phyloP scores from a whole-genome alignment of 2,329 filamentous ascomycete genomes.

The Exserohilum turcica region DNA sequence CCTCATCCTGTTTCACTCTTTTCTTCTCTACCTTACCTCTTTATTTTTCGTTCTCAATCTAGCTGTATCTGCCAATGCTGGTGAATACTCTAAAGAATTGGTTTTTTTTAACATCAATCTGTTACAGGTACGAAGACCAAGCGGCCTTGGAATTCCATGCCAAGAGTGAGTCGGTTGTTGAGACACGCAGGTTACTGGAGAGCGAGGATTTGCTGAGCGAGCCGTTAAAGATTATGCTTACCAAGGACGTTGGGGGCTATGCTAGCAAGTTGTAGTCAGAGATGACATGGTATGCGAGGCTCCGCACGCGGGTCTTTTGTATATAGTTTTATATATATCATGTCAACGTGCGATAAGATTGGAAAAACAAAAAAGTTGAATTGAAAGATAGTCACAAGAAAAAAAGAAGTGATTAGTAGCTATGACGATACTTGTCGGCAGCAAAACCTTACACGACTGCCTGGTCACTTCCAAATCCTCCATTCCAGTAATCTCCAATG shows the following conservation, averaged over 20 bases:
- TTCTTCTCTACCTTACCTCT: too few species aligned
- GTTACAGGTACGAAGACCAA: conserved; percentile 29
- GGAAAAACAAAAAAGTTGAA: too few species aligned
- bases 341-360: too few species aligned
- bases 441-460: background rate
- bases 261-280: conserved; percentile 13
- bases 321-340: too few species aligned
- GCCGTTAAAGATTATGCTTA: conserved; percentile 37
- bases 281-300: background rate
- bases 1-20: too few species aligned
- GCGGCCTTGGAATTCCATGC: conserved; percentile 34
- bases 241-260: conserved; percentile 38
- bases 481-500: conserved; percentile 29
- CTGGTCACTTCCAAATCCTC: conserved; percentile 20
- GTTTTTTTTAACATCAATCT: background rate
- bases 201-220: conserved; percentile 36
- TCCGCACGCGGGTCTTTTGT: too few species aligned
- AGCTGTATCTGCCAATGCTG: too few species aligned
- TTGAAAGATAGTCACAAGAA: too few species aligned
- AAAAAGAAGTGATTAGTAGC: background rate
- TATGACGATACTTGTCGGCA: too few species aligned
- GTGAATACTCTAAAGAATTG: too few species aligned
- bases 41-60: too few species aligned
- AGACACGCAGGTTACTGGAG: conserved; percentile 31
- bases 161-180: conserved; percentile 30